These are phyloP conservation scores for Vaccinium darrowii DNA, from an alignment of 148 eudicot species.

Conservation along the genomic window DNA sequence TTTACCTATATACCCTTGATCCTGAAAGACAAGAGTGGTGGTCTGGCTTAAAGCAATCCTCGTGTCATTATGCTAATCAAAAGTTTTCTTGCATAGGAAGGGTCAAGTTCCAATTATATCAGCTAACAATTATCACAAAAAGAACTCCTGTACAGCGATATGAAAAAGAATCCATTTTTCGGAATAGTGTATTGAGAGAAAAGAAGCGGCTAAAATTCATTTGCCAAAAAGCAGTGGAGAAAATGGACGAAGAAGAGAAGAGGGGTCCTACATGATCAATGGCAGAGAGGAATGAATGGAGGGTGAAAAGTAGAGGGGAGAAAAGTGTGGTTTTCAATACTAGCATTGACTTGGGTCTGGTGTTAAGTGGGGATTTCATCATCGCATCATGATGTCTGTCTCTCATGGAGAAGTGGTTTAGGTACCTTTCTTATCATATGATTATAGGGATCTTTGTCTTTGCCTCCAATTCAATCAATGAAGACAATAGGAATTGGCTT, in stretches of 20 bases:
- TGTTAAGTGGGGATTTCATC: neutral
- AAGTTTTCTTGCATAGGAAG: neutral
- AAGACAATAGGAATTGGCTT: neutral
- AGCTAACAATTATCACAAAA: neutral
- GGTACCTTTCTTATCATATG: conserved; percentile 1
- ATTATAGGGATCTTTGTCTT: neutral
- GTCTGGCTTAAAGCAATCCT: neutral
- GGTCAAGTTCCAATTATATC: neutral
- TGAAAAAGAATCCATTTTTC: neutral
- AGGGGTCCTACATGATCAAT: conserved; percentile 6
- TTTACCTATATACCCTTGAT: neutral
- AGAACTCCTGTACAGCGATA: neutral
- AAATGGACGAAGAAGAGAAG: conserved; percentile 6
- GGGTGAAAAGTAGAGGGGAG: neutral
- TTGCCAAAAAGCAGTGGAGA: neutral
- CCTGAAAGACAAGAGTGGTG: neutral
- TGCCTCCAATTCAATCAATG: neutral
- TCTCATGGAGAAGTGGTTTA: neutral
- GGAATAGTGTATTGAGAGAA: neutral
- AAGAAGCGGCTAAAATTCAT: conserved; percentile 7
- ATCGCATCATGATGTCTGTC: neutral
- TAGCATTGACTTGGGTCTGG: conserved; percentile 8
- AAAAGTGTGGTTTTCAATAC: conserved; percentile 1
- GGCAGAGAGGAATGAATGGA: neutral
- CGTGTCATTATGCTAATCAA: neutral